These are phyloP conservation scores for Heterobasidion irregulare DNA, from an alignment of 1,284 basidiomycete genomes.

Conservation along the genomic window DNA sequence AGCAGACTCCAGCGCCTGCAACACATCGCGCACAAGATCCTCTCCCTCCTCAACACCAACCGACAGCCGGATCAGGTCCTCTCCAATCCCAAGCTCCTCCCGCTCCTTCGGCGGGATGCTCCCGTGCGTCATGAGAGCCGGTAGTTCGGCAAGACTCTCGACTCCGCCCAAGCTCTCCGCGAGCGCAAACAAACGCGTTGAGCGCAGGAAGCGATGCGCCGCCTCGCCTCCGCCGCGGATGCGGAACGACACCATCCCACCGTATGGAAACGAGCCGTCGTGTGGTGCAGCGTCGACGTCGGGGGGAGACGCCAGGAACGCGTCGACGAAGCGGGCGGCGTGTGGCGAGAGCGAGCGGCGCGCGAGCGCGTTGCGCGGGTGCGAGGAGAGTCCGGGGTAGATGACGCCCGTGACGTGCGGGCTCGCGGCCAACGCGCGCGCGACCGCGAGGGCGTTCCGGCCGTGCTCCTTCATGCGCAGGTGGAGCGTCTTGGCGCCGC, in stretches of 20 bases:
- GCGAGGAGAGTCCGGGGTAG: conserved; percentile 75
- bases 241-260: conserved; percentile 79
- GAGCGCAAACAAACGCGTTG: conserved; percentile 69
- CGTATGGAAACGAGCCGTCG: conserved; percentile 66
- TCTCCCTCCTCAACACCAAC: conserved; percentile 87
- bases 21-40: conserved; percentile 64
- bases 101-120: conserved; percentile 70
- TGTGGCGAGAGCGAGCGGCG: conserved; percentile 60
- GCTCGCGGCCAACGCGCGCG: conserved; percentile 51
- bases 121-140: conserved; percentile 81
- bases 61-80: conserved; percentile 75
- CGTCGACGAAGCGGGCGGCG: conserved; percentile 59
- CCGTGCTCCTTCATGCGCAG: conserved; percentile 87
- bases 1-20: conserved; percentile 56
- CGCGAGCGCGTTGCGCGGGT: conserved; percentile 55
- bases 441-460: conserved; percentile 73
- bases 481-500: conserved; percentile 87
- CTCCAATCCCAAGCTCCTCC: conserved; percentile 67
- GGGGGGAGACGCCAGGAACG: conserved; percentile 19
- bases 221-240: conserved; percentile 47
- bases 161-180: conserved; percentile 91
- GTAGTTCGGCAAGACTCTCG: conserved; percentile 83
- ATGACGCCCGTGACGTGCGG: conserved; percentile 69
- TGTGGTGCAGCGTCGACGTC: conserved; percentile 20
- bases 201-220: conserved; percentile 66